phyloP scores from a whole-genome alignment of 768 basidiomycete genomes.

The Coprinopsis sp. region DNA sequence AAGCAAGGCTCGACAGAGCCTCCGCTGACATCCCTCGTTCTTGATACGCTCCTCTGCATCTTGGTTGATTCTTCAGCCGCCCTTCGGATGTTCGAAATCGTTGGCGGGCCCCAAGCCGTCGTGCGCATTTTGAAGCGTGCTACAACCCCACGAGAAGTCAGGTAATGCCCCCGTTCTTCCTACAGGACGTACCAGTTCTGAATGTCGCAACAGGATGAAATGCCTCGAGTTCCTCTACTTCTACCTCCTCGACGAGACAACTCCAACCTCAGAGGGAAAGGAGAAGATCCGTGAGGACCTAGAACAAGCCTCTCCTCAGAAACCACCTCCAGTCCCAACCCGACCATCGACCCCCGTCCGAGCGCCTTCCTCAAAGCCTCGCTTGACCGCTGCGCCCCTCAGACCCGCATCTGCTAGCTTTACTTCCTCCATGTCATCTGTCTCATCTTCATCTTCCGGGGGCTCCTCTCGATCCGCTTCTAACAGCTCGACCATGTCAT shows the following conservation, averaged over 20 bases:
- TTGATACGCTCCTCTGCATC: constrained; percentile 83
- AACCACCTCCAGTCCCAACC: constrained; percentile 15
- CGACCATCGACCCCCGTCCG: constrained; percentile 38
- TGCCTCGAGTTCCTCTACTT: constrained; percentile 94
- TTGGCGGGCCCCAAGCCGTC: constrained; percentile 71
- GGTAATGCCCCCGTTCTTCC: constrained; percentile 37
- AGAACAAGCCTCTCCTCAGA: constrained; percentile 5
- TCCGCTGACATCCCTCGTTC: constrained; percentile 64
- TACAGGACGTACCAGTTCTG: background rate
- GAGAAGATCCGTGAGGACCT: too few species aligned
- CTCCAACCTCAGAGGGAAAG: constrained; percentile 7
- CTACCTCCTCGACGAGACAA: constrained; percentile 82
- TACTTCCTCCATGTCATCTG: constrained; percentile 29
- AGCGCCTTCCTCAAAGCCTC: too few species aligned
- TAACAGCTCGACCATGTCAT: constrained; percentile 36
- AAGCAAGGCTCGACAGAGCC: constrained; percentile 20
- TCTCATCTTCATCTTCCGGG: constrained; percentile 22
- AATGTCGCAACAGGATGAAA: constrained; percentile 66
- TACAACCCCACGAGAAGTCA: constrained; percentile 79
- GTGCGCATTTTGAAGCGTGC: constrained; percentile 87
- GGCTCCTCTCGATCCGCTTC: constrained; percentile 38
- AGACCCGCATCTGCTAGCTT: constrained; percentile 35
- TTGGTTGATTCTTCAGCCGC: constrained; percentile 82
- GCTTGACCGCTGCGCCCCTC: constrained; percentile 33
- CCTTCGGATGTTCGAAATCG: constrained; percentile 73